Base-by-base conservation (phyloP, 768 basidiomycete genomes). In the Amanita brunnescens region DNA sequence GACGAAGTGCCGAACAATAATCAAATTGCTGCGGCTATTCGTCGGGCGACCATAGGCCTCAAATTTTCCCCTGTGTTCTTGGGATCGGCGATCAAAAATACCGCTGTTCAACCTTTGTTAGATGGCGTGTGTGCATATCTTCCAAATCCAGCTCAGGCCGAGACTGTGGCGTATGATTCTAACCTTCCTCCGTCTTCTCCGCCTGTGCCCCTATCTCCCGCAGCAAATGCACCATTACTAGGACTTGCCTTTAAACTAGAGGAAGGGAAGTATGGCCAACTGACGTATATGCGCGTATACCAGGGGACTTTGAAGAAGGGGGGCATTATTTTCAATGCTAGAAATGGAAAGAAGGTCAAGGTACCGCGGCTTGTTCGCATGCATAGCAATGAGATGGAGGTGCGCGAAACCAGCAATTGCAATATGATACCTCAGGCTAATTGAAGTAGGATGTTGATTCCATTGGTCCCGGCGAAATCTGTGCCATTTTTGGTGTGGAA, bases 381-480 rank as follows among this genome's bases (percentile, higher is more conserved):
- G 96, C 96, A 99, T 67, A 89, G 87, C 66, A 90, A 98, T 57
- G 95, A 99, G 67, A 97, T 98, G 96, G 96, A 99, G 81, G 90
- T 89, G 46, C 33, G 77, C 62, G 4, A 38, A 49, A 33, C 23
- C n/a, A 13, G 9, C 9, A 49, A n/a, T 44, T 8, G 41, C 30
- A 29, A 29, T 35, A 18, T 39, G 12, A 33, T 21, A 2, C 21
- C 37, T 40, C 39, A n/a, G 53, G 47, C 41, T 43, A 12, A 20
- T 3, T n/a, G 29, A 2, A 21, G 4, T 55, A 91, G 90, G 95
- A 99, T 59, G 85, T 99, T 51, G 87, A 92, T 42, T 79, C 81
- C 7, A 87, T 99, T 58, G 92, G 92, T 0, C 93, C 95, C 24
- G 96, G 96, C 52, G 96, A 99, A 76, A 99, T 99, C 56, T 98